Percentiles rank a stretch among this genome's conserved stretches.
phyloP scores from a whole-genome alignment of 2,329 filamentous ascomycete species.

The Fusarium equiseti region DNA sequence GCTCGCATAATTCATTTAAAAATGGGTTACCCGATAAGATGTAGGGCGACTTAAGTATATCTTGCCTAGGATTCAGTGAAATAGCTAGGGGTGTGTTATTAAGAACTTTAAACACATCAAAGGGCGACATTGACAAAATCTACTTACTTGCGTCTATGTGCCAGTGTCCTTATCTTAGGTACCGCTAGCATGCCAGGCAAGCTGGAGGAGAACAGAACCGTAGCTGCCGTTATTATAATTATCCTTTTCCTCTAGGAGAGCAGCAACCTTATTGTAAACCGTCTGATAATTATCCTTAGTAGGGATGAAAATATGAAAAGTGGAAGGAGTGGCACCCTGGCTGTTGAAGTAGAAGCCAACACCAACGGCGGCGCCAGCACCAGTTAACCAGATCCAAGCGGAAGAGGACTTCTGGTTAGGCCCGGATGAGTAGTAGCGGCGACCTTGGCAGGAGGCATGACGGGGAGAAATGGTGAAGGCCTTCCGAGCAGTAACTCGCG shows the following conservation, averaged over 20 bases:
- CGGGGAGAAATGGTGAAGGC: conserved; percentile 71
- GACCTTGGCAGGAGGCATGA: conserved; percentile 78
- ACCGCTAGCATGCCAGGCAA: conserved; percentile 94
- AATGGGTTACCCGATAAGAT: too few species aligned
- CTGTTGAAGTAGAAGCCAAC: conserved; percentile 76
- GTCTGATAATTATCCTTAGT: conserved; percentile 92
- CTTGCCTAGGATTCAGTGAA: too few species aligned
- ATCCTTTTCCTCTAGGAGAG: conserved; percentile 84
- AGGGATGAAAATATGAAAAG: conserved; percentile 74
- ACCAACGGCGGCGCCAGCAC: conserved; percentile 70
- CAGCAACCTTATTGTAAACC: conserved; percentile 90
- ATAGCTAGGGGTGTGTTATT: too few species aligned
- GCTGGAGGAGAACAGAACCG: conserved; percentile 87
- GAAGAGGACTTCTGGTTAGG: conserved; percentile 64
- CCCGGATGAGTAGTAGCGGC: conserved; percentile 83
- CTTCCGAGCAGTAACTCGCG: conserved; percentile 66
- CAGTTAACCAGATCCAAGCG: conserved; percentile 68
- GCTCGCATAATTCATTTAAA: too few species aligned
- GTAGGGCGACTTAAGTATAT: too few species aligned
- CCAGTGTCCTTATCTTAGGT: conserved; percentile 90
- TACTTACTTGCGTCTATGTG: conserved; percentile 58
- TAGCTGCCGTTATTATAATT: conserved; percentile 98
- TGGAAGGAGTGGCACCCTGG: conserved; percentile 63
- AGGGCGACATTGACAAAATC: too few species aligned
- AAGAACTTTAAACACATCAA: too few species aligned